Evolutionary conservation across 805 yeast genomes (phyloP).

Genomic region (Starmerella geochares): DNA sequence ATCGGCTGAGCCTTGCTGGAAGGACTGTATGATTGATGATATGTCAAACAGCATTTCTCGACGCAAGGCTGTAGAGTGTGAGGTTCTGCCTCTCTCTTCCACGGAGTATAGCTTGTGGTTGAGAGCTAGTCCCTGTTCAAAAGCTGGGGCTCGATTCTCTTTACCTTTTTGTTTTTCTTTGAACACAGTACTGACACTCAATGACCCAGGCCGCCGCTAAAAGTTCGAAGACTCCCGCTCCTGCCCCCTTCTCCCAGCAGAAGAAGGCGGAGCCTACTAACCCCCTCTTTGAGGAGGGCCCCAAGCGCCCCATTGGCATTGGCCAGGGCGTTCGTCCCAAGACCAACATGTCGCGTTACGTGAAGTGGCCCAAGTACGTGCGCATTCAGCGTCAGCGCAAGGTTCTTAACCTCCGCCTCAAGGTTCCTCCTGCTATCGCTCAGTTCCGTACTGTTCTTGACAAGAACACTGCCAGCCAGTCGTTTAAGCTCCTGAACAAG

Average conservation of each 20-base stretch:
- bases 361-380: slow-evolving; percentile 98
- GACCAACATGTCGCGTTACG: slow-evolving; percentile 93
- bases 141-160: slow-evolving; percentile 13
- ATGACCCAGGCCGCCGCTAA: slow-evolving; percentile 35
- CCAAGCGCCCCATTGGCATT: slow-evolving; percentile 80
- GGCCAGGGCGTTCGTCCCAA: slow-evolving; percentile 93
- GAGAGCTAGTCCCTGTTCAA: slow-evolving; percentile 15
- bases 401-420: slow-evolving; percentile 86
- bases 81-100: slow-evolving; percentile 26
- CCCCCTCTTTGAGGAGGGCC: slow-evolving; percentile 81
- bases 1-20: slow-evolving; percentile 15
- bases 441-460: slow-evolving; percentile 94
- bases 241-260: slow-evolving; percentile 38
- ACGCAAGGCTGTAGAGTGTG: slow-evolving; percentile 21
- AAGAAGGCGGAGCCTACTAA: slow-evolving; percentile 44
- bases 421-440: slow-evolving; percentile 97
- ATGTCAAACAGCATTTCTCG: too few relatives aligned
- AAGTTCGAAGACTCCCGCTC: slow-evolving; percentile 98
- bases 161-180: background rate
- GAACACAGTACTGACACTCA: slow-evolving; percentile 28
- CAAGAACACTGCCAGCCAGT: slow-evolving; percentile 97
- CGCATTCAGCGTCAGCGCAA: slow-evolving; percentile 98
- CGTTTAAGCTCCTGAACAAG: slow-evolving; percentile 96
- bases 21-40: too few relatives aligned
- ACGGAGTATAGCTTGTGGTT: slow-evolving; percentile 27